Conservation (phyloP, 192 early-diverging fungal species). For the Backusella tarrabulga region DNA sequence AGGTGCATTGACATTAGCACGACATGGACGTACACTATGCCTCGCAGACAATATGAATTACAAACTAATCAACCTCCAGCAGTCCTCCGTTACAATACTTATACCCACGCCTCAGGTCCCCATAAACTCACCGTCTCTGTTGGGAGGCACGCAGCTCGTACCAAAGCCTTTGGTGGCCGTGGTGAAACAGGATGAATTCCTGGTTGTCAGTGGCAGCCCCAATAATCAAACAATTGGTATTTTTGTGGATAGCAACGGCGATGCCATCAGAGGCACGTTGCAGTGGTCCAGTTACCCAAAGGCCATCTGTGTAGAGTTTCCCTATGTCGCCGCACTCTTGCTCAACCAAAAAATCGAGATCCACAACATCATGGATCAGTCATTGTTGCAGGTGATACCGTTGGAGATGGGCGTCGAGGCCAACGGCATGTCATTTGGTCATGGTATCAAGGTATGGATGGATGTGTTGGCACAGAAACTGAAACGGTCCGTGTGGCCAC, state of each 20-base stretch:
- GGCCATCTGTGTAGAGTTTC: constrained; percentile 68
- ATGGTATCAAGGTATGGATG: constrained; percentile 50
- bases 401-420: constrained; percentile 41
- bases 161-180: constrained; percentile 62
- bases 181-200: constrained; percentile 65
- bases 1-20: constrained; percentile 55
- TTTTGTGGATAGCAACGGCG: constrained; percentile 65
- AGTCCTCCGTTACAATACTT: constrained; percentile 14
- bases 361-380: constrained; percentile 71
- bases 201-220: constrained; percentile 56
- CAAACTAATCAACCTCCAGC: constrained; percentile 58
- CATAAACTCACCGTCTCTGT: not conserved
- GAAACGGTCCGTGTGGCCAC: constrained; percentile 11
- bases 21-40: constrained; percentile 56
- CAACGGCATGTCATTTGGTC: constrained; percentile 50
- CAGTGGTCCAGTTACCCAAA: constrained; percentile 53
- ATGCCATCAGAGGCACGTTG: constrained; percentile 68
- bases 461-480: constrained; percentile 36
- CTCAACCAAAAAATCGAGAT: constrained; percentile 68
- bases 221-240: constrained; percentile 62
- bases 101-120: constrained; percentile 33
- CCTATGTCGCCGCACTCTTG: constrained; percentile 71
- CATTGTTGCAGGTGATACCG: constrained; percentile 53
- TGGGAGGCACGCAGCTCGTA: constrained; percentile 1
- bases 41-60: constrained; percentile 70